Conservation (phyloP, 1,284 basidiomycete species). For the Pisolithus thermaeus region DNA sequence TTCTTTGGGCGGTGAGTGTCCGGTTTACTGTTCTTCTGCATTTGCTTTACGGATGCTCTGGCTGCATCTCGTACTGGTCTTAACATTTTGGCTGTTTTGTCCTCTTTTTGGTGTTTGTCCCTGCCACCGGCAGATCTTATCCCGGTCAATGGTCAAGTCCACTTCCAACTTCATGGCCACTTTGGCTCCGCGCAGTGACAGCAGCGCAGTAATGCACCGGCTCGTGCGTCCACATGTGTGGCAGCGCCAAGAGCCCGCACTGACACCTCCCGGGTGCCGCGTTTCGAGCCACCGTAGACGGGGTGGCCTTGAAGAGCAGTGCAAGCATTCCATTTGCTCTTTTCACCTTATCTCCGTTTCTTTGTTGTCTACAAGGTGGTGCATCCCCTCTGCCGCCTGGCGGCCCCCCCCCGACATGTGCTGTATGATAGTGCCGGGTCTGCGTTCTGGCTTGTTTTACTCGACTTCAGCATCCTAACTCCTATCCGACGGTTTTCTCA, state of each 20-base stretch:
- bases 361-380: too few relatives aligned
- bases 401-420: too few relatives aligned
- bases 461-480: background rate
- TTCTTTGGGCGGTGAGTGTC: slow-evolving; percentile 80
- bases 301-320: too few relatives aligned
- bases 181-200: background rate
- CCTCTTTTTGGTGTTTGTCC: slow-evolving; percentile 11
- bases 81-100: background rate
- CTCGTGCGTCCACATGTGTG: background rate
- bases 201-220: background rate
- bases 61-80: background rate
- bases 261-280: background rate
- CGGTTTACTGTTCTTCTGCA: slow-evolving; percentile 9
- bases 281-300: background rate
- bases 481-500: background rate
- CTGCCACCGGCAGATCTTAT: too few relatives aligned
- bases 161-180: background rate
- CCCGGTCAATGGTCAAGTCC: too few relatives aligned
- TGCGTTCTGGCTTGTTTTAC: background rate
- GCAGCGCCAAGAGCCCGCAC: background rate
- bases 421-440: background rate
- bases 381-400: too few relatives aligned
- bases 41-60: background rate
- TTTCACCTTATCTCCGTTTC: too few relatives aligned
- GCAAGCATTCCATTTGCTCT: too few relatives aligned